Evolutionary conservation across 2,329 filamentous ascomycete genomes (phyloP), one percentile per base, ranked within the genome.

Genomic region (Colletotrichum musae): DNA sequence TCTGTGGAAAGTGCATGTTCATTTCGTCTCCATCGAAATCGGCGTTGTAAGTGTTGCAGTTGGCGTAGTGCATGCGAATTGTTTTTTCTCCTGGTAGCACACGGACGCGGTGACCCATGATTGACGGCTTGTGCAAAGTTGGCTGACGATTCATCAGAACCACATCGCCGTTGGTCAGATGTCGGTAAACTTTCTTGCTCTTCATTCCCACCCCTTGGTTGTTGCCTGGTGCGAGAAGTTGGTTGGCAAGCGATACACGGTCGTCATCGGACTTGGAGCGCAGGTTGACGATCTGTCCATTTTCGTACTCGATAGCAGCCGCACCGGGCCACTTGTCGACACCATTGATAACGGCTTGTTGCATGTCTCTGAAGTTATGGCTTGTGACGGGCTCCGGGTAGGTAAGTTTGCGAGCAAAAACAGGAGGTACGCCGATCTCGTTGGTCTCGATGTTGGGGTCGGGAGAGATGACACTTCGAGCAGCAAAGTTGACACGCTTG

Each of bases 1-100:
- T 98, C 75, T 99, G 96, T 1, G 96, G 96, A 77, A 99, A 98
- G 82, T 99, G 96, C 95, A 99, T 97, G 80, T 99, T 99, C 96
- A 99, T 99, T 81, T 99, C 96, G 78, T 99, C 96, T 80, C 96
- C 96, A 77, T 99, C 97, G 77, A 99, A 99, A 86, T 99, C 96
- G 39, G 96, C 96, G 75, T 99, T 99, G 86, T 99, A 99, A 0
- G 96, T 98, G 77, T 99, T 99, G 80, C 96, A 98, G 80, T 99
- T 99, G 75, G 96, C 95, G 82, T 99, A 99, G 84, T 99, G 96
- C 95, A 99, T 98, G 73, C 96, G 94, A 78, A 99, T 95, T 0
- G 96, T 98, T 83, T 97, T 97, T 80, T 99, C 97, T 43, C 94
- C 95, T 0, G 94, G 93, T 18, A 99, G 84, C 6, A 99, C 95